Base-by-base conservation (phyloP, 495 filamentous ascomycete species). In the Extremus antarcticus region DNA sequence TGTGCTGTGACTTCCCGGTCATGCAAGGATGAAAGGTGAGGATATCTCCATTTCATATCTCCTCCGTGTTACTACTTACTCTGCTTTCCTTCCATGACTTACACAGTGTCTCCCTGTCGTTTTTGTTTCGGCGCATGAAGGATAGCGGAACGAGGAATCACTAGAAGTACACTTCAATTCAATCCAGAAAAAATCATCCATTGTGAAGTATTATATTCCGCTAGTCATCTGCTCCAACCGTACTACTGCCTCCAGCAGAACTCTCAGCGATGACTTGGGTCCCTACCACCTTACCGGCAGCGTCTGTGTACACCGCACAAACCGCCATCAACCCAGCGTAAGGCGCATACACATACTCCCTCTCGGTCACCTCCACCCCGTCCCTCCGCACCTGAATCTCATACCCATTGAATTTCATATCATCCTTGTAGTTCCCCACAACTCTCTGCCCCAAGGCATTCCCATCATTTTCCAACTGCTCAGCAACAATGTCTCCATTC, bases 361-460 rank as follows among this genome's bases (percentile, higher is more conserved):
- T 56, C 65, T 75, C 75, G 8, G 59, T 47, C 25, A 66, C 61
- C 50, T 68, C 58, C 61, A 63, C 19, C n/a, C 74, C 78, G 54
- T 76, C 65, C 7, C 47, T 38, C 43, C 63, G 63, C 13, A 75
- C 67, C 13, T 65, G 74, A 59, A 71, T 61, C 54, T 78, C 78
- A 53, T 77, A 73, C 19, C 76, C 76, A 47, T 69, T 78, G 61
- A 76, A 78, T 23, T 54, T 68, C 76, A 80, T 80, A 51, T 77
- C 72, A 23, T 52, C 65, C 45, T 57, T 51, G 55, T 77, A 80
- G 50, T 57, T 71, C 9, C 78, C 78, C 1, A 79, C 75, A 2
- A 67, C 58, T 21, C 56, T 58, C 48, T 65, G 57, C 0, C 68
- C 65, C 2, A 60, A 59, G 47, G 76, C 65, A 40, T 70, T 64